phyloP scores from a whole-genome alignment of 352 stramenopile genomes.

The Phytophthora uliginosa region DNA sequence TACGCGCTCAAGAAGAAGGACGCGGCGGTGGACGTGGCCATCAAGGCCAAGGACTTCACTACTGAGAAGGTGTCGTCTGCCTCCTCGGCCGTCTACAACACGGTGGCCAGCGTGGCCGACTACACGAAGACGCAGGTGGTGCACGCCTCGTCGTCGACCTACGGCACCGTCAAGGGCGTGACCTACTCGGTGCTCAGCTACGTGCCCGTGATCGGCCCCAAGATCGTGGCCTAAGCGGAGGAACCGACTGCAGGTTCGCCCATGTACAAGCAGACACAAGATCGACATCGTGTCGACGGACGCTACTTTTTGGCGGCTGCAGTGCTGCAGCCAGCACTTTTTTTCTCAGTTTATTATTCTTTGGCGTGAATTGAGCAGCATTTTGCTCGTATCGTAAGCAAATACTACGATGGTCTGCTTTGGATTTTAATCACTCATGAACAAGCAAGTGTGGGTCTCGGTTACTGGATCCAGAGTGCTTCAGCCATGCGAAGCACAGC shows the following conservation, averaged over 20 bases:
- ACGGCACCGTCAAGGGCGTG: neutral
- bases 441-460: neutral
- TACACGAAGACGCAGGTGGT: constrained; percentile 2
- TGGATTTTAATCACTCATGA: neutral
- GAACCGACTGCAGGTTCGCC: constrained; percentile 25
- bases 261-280: constrained; percentile 5
- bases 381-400: constrained; percentile 8
- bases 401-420: constrained; percentile 11
- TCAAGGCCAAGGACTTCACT: neutral
- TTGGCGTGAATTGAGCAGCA: constrained; percentile 18
- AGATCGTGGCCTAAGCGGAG: neutral
- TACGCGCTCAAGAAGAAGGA: constrained; percentile 76
- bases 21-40: constrained; percentile 30
- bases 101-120: neutral
- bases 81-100: neutral
- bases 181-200: constrained; percentile 1
- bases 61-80: neutral
- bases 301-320: constrained; percentile 18
- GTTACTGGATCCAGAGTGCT: constrained; percentile 16
- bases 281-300: constrained; percentile 9
- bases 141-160: neutral
- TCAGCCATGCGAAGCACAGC: constrained; percentile 19
- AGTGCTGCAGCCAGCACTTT: constrained; percentile 2
- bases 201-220: neutral
- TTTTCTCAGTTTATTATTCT: constrained; percentile 14